Evolutionary conservation across 2,329 filamentous ascomycete species (phyloP).

Genomic region (Aspergillus versicolor): DNA sequence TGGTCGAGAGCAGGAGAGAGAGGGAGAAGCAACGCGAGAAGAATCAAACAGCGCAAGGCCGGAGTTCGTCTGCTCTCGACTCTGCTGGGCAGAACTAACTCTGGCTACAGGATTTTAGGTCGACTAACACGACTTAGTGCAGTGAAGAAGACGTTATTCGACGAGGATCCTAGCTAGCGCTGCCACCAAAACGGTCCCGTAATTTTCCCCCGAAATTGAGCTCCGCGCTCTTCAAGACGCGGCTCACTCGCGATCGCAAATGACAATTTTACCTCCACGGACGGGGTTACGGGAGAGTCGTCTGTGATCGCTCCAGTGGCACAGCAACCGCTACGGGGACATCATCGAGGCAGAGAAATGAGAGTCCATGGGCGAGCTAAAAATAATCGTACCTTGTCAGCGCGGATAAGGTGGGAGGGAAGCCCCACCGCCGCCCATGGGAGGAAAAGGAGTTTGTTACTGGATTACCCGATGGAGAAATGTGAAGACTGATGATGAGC

Average conservation of each 20-base stretch:
- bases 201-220: slow-evolving; percentile 9
- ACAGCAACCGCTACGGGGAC: background rate
- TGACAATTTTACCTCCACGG: no score
- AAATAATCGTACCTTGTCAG: slow-evolving; percentile 4
- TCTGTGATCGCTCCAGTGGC: no score
- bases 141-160: slow-evolving; percentile 8
- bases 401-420: slow-evolving; percentile 5
- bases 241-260: no score
- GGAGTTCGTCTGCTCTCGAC: slow-evolving; percentile 7
- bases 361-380: background rate
- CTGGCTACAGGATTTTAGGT: slow-evolving; percentile 8
- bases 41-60: slow-evolving; percentile 5
- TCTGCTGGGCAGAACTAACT: background rate
- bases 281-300: no score
- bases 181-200: slow-evolving; percentile 8
- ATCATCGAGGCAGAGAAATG: background rate
- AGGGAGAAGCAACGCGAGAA: slow-evolving; percentile 8
- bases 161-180: slow-evolving; percentile 7
- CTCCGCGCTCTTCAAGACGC: background rate
- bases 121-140: background rate
- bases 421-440: slow-evolving; percentile 16
- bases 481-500: background rate
- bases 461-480: background rate
- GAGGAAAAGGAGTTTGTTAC: slow-evolving; percentile 14
- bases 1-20: slow-evolving; percentile 14